Base-by-base conservation (phyloP, 2,329 filamentous ascomycete species). In the Epichloe hybrida region DNA sequence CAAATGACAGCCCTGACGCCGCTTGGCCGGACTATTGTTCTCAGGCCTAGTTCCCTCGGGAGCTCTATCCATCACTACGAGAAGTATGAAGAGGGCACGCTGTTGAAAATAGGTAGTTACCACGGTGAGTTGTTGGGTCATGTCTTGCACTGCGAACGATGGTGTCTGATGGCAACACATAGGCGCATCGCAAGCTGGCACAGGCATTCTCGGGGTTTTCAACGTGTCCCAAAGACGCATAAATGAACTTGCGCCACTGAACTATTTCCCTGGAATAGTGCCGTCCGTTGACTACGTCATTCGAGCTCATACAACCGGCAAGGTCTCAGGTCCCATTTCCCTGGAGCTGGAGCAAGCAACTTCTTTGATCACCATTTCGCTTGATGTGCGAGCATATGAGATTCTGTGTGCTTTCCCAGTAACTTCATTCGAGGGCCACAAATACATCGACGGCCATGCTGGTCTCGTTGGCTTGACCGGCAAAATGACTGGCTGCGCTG, bases 401-500 rank as follows among this genome's bases (percentile, higher is more conserved):
- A 87, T 96, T 49, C 71, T 95, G 8, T 84, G 83, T 0, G 85
- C 86, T 0, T 86, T 84, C 54, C 83, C 86, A 0, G 65, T 89
- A 2, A 72, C 73, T 1, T 65, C 71, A 0, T 81, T 91, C 55
- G 65, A 69, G 1, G 69, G 68, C n/a, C 55, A 63, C 20, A 59
- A 58, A 21, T 53, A 58, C 36, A 56, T 55, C 1, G 46, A 56
- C 5, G 69, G 83, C 0, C 69, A 68, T 42, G 72, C 90, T 2
- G 81, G 87, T 0, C 81, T 84, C 17, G 66, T 97, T 1, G 91
- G 91, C 0, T 71, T 97, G 2, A 56, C 95, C 3, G 85, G 79
- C 2, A 95, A 96, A 66, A 95, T 97, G 86, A 88, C 88, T 0
- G 91, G 89, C 0, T 81, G 84, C 1, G 89, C 88, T 1, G 89